Conservation (phyloP, 495 filamentous ascomycete species). For the Pyrenopolyporus hunteri region DNA sequence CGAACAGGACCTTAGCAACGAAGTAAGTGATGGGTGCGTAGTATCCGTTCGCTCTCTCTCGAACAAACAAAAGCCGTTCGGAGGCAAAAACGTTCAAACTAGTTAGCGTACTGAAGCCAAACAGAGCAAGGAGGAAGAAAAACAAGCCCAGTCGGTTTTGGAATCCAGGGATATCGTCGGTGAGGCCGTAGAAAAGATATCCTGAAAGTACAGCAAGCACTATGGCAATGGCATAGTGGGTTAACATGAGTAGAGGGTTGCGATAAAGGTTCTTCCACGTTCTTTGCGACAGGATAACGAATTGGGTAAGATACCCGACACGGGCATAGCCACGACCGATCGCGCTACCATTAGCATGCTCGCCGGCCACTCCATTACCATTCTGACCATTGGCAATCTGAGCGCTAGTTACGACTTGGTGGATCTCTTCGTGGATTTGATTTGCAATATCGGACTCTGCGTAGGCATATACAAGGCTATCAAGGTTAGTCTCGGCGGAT, state of each 20-base stretch:
- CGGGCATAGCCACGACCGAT: constrained; percentile 82
- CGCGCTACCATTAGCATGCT: constrained; percentile 49
- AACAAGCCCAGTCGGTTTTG: constrained; percentile 98
- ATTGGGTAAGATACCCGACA: constrained; percentile 78
- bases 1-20: constrained; percentile 89
- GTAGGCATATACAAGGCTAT: constrained; percentile 78
- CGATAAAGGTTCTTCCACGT: constrained; percentile 98
- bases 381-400: constrained; percentile 70
- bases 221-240: constrained; percentile 98
- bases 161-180: constrained; percentile 94
- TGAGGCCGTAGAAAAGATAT: constrained; percentile 94
- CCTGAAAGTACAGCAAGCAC: constrained; percentile 91
- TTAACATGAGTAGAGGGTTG: constrained; percentile 98
- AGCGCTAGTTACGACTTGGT: constrained; percentile 64
- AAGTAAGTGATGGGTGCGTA: constrained; percentile 99
- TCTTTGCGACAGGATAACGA: constrained; percentile 83
- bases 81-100: constrained; percentile 91
- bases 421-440: constrained; percentile 81
- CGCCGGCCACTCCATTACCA: constrained; percentile 61
- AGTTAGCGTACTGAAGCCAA: constrained; percentile 95
- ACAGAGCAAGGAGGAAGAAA: constrained; percentile 95
- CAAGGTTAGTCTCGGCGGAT: constrained; percentile 78
- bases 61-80: constrained; percentile 89
- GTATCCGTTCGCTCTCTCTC: constrained; percentile 96
- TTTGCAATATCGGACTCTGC: constrained; percentile 76